Percentiles rank a stretch among this genome's conserved stretches.
Conservation (phyloP, 2,329 filamentous ascomycete genomes). For the Elsinoe perseae region DNA sequence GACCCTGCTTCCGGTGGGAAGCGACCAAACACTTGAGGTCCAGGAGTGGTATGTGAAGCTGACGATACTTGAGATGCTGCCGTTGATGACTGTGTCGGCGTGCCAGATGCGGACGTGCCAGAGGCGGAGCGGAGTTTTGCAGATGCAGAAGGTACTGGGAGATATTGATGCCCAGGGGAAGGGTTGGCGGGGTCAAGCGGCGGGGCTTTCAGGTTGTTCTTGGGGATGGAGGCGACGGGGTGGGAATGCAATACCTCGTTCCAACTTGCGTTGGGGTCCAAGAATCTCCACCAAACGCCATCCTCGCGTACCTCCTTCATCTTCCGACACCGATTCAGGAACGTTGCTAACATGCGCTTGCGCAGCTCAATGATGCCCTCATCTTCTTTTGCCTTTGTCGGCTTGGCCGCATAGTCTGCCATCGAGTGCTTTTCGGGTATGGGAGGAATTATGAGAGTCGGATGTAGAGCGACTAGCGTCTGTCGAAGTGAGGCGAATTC, state of each 20-base stretch:
- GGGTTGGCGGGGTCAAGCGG: conserved; percentile 92
- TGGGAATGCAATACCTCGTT: conserved; percentile 92
- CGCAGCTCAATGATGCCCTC: conserved; percentile 91
- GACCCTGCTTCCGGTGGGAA: conserved; percentile 74
- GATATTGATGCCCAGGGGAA: conserved; percentile 72
- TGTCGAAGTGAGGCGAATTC: conserved; percentile 89
- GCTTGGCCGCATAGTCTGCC: conserved; percentile 96
- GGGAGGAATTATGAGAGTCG: conserved; percentile 88
- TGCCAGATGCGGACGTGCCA: conserved; percentile 40
- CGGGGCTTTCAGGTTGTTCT: conserved; percentile 90
- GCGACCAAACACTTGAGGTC: conserved; percentile 61
- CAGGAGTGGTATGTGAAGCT: conserved; percentile 51
- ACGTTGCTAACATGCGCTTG: conserved; percentile 94
- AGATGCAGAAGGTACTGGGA: conserved; percentile 76
- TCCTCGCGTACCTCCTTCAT: conserved; percentile 91
- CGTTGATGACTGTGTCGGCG: conserved; percentile 47
- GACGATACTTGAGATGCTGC: conserved; percentile 43
- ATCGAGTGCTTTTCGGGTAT: conserved; percentile 99
- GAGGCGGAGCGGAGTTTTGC: conserved; percentile 65
- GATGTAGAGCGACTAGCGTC: conserved; percentile 83
- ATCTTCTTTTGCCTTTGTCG: conserved; percentile 96
- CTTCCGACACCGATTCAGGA: conserved; percentile 82
- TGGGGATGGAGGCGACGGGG: conserved; percentile 83
- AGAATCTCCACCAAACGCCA: conserved; percentile 94
- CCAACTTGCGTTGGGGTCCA: conserved; percentile 98